phyloP scores from a whole-genome alignment of 2,329 filamentous ascomycete genomes.

The Albophoma yamanashiensis region DNA sequence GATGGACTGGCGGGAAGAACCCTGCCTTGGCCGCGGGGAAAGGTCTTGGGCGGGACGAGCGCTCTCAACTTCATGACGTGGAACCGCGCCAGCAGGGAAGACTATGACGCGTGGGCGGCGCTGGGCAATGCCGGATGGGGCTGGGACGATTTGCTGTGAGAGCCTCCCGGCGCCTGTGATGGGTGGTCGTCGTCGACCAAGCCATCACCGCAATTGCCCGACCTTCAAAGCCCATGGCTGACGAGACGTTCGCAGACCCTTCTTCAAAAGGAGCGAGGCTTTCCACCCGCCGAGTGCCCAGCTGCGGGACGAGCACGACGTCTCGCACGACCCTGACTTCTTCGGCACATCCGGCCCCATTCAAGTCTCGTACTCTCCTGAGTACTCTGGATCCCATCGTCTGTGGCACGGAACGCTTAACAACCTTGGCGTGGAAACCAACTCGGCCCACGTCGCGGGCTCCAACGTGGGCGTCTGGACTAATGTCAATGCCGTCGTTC shows the following conservation, averaged over 20 bases:
- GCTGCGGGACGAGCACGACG: slow-evolving; percentile 21
- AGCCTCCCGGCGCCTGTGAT: not conserved
- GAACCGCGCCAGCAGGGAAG: slow-evolving; percentile 32
- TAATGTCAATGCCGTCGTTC: slow-evolving; percentile 37
- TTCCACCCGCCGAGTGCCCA: slow-evolving; percentile 29
- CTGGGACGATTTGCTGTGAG: slow-evolving; percentile 32
- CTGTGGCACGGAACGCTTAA: slow-evolving; percentile 38
- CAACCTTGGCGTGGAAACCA: slow-evolving; percentile 26
- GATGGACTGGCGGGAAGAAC: slow-evolving; percentile 24
- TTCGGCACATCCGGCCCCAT: slow-evolving; percentile 36
- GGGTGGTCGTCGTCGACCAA: not conserved
- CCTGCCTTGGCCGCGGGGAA: slow-evolving; percentile 31
- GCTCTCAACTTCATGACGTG: slow-evolving; percentile 50
- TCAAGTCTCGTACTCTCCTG: slow-evolving; percentile 32
- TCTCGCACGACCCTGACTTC: slow-evolving; percentile 25
- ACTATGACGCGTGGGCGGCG: slow-evolving; percentile 46
- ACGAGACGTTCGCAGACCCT: slow-evolving; percentile 24
- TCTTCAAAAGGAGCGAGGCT: slow-evolving; percentile 38
- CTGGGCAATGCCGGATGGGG: slow-evolving; percentile 50
- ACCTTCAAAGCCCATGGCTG: not conserved
- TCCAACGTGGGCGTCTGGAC: slow-evolving; percentile 38
- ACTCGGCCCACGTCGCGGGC: slow-evolving; percentile 35
- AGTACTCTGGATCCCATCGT: slow-evolving; percentile 28
- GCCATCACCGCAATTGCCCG: not conserved
- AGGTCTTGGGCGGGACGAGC: slow-evolving; percentile 51